Evolutionary conservation across 1,139 yeast genomes (phyloP), one percentile per base, ranked within the genome.

Genomic region (Schwanniomyces etchellsii): DNA sequence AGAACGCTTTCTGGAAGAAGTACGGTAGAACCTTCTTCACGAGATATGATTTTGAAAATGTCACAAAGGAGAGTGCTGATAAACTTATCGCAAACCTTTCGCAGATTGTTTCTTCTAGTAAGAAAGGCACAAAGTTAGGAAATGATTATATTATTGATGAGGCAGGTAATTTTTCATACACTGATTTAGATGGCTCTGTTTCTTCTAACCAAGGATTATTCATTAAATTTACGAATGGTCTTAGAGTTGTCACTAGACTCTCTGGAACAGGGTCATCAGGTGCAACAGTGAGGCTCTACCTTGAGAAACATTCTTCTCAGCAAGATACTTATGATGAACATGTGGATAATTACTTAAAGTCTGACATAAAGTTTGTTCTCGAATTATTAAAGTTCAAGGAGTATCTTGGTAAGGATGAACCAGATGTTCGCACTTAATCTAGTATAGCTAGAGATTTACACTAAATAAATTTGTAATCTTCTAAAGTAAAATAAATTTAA

Each of bases 191-290:
- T 55, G 97, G 98, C 14, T 78, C 91, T 2, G 88, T 89, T 5
- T 84, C 96, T 5, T 55, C 64, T n/a, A 80, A 88, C 52, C 99
- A 91, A 66, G 99, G 99, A 27, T 72, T 91, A 35, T 91, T 70
- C 52, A 81, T 89, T 43, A 88, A 82, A 59, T 74, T 89, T 42
- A 71, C 71, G 28, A 81, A 79, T 47, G 97, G 97, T 3, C 74
- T 86, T 37, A 76, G 97, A 55, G 76, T 89, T 35, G 85, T 93
- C 26, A 85, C 86, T 29, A 81, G 99, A 59, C 71, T 91, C 43
- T 86, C 96, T 1, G 99, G 99, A 35, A 91, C 99, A 9, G 99
- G 99, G 5, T 88, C 97, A 2, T 80, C 95, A 2, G 99, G 98
- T 28, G 97, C 98, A 13, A 91, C 99, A 3, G 89, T 93, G 38